These are phyloP conservation scores for Xenosphaeropsis pyriputrescens DNA, from an alignment of 2,329 filamentous ascomycete genomes.

Conservation along the genomic window DNA sequence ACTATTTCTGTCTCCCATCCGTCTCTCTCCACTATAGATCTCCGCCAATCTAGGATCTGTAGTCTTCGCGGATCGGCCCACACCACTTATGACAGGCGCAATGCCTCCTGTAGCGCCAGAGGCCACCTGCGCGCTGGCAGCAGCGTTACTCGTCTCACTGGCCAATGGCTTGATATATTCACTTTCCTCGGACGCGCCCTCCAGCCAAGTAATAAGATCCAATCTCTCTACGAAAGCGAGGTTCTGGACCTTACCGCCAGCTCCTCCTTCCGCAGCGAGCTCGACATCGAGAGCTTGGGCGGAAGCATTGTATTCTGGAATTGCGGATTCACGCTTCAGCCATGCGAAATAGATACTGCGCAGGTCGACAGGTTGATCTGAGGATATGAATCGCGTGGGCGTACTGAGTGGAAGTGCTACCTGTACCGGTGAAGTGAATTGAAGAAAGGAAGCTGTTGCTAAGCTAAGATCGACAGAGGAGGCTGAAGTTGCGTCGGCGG, in stretches of 20 bases:
- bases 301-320: conserved; percentile 81
- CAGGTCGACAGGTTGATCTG: conserved; percentile 60
- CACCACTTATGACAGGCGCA: conserved; percentile 22
- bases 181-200: conserved; percentile 77
- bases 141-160: conserved; percentile 33
- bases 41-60: conserved; percentile 71
- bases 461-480: conserved; percentile 45
- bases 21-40: conserved; percentile 84
- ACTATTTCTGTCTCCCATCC: conserved; percentile 85
- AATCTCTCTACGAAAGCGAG: conserved; percentile 83
- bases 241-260: conserved; percentile 62
- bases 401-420: conserved; percentile 54
- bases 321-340: conserved; percentile 80
- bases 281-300: conserved; percentile 71
- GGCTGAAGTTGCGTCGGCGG: conserved; percentile 44
- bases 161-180: conserved; percentile 83
- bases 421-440: conserved; percentile 48
- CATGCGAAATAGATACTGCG: conserved; percentile 95
- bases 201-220: conserved; percentile 86
- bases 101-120: conserved; percentile 25
- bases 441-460: conserved; percentile 63
- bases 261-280: conserved; percentile 36
- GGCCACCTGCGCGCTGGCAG: conserved; percentile 30
- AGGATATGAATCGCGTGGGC: conserved; percentile 78
- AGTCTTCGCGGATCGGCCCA: conserved; percentile 43